Evolutionary conservation across 2,329 filamentous ascomycete genomes (phyloP), one percentile per base, ranked within the genome.

Genomic region (Calonectria fujianensis): DNA sequence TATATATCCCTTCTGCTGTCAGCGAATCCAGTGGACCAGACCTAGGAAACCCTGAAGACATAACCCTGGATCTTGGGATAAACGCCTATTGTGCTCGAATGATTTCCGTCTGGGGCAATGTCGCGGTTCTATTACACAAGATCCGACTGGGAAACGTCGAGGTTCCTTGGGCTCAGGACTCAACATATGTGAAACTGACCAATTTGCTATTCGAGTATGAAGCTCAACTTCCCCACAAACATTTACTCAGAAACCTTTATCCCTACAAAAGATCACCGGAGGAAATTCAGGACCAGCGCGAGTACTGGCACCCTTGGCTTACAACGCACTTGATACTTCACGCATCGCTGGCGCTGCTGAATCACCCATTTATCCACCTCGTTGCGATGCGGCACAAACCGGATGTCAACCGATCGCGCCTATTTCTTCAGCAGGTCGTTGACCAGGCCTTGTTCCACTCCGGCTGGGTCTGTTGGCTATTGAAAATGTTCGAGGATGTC

Each of bases 401-500:
- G 18, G 57, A 63, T 8, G n/a, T 29, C 6, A 63, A 63, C 13
- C 27, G 24, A 31, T 63, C 57, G 20, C 57, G 57, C 10, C 37
- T 63, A 13, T 63, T 63, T 18, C 57, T 63, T 63, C 57, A 63
- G 9, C 57, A 63, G 3, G 35, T 63, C 31, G 37, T 63, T 1
- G 57, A 63, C 14, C 57, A 63, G 35, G 57, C 57, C 9, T 31
- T 63, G 24, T 63, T 63, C 4, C 57, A 63, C 37, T 63, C 57
- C 2, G 57, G 57, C 4, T 63, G 57, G 57, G 57, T 63, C 8
- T 63, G 57, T 16, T 63, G 57, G 57, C 35, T 63, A 11, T 39
- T 63, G 14, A 63, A 63, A 14, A 63, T 63, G 57, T 63, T 63
- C 14, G 57, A 63, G 16, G 57, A 63, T 10, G 57, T 63, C n/a